Base-by-base conservation (phyloP, 495 filamentous ascomycete species). In the Tuber aestivum region DNA sequence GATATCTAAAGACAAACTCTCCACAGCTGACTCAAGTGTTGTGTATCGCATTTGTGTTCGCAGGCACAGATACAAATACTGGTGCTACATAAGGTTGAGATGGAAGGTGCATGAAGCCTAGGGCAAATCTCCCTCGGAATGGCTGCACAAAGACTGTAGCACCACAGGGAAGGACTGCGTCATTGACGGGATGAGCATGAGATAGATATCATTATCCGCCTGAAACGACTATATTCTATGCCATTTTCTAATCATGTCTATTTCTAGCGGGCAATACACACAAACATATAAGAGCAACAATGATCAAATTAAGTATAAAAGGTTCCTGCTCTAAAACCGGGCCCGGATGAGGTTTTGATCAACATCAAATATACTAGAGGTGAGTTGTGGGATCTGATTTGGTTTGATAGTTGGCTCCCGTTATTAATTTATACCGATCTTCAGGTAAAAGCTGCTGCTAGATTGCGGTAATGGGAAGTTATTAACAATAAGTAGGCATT, bases 361-460 rank as follows among this genome's bases (percentile, higher is more conserved):
- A 93, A 96, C 85, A 90, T 97, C 86, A 93, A 93, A 84, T 97
- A 91, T 88, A 91, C 92, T 10, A 94, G 94, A 83, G 75, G 75
- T 76, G 41, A 38, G 48, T 37, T 56, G 23, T 2, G 23, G 8
- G 23, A 27, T n/a, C 23, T 27, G 27, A 56, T 56, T 68, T 76
- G 70, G 27, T 14, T 76, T 56, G 27, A 35, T 70, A 8, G 23
- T 65, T 50, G 45, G n/a, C 21, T 69, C 42, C 50, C 12, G n/a
- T 21, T 40, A 40, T 69, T 48, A 35, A 74, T 9, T 38, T 21
- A 32, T 12, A n/a, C 23, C 0, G 92, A 94, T 82, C 83, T 86
- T 74, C 84, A 86, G 74, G 81, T 80, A 77, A 41, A 74, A 69
- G 14, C n/a, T 6, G 16, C 40, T n/a, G 40, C 5, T n/a, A 27